These are phyloP conservation scores for Nakaseomyces nivariensis DNA, from an alignment of 1,139 yeast species.

Conservation along the genomic window DNA sequence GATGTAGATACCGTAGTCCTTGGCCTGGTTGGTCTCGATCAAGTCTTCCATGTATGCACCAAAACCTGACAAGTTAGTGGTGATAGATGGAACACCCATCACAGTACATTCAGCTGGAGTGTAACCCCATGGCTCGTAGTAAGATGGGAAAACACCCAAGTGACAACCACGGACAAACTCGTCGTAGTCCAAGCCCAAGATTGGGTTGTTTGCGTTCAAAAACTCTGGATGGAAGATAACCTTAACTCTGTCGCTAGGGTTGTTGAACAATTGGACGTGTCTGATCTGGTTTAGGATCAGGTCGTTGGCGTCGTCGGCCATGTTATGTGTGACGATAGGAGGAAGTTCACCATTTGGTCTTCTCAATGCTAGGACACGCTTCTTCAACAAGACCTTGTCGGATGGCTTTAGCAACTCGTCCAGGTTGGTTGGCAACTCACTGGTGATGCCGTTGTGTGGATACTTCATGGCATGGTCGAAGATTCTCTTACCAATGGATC, in stretches of 20 bases:
- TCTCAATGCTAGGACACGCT: conserved; percentile 88
- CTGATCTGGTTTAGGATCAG: conserved; percentile 90
- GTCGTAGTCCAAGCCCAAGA: conserved; percentile 86
- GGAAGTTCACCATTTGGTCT: conserved; percentile 73
- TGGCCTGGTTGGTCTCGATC: conserved; percentile 68
- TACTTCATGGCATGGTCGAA: conserved; percentile 85
- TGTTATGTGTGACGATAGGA: conserved; percentile 96
- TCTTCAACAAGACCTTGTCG: conserved; percentile 79
- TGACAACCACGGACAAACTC: conserved; percentile 98
- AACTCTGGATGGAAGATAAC: conserved; percentile 97
- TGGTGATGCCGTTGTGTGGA: conserved; percentile 44
- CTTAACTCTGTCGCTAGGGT: conserved; percentile 84
- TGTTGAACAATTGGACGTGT: conserved; percentile 82
- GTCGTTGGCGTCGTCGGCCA: conserved; percentile 85
- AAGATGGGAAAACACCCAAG: conserved; percentile 95
- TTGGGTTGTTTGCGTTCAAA: conserved; percentile 88
- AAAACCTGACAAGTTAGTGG: conserved; percentile 92
- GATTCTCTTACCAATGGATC: conserved; percentile 75
- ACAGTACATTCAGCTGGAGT: conserved; percentile 99
- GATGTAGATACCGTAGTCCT: conserved; percentile 93
- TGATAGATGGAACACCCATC: conserved; percentile 98
- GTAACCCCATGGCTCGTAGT: conserved; percentile 99
- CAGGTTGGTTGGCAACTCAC: conserved; percentile 48
- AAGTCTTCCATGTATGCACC: conserved; percentile 98
- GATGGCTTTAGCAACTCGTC: conserved; percentile 81